Percentiles rank a stretch among this genome's conserved stretches.
phyloP scores from a whole-genome alignment of 768 basidiomycete genomes.

The Suillus cothurnatus region DNA sequence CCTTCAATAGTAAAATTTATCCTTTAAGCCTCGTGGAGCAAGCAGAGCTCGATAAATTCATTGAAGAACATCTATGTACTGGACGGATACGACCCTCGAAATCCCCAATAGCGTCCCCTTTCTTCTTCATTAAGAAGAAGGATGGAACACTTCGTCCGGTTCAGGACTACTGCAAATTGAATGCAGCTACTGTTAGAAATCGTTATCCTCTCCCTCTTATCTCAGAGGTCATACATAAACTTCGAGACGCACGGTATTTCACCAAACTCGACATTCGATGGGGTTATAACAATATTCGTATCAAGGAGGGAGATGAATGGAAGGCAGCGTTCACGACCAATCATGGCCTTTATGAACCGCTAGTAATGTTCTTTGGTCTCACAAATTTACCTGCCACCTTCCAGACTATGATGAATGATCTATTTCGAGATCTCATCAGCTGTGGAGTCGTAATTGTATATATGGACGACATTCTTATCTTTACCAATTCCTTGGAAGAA shows the following conservation, averaged over 20 bases:
- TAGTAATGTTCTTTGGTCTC: slow-evolving; percentile 20
- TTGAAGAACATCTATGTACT: slow-evolving; percentile 22
- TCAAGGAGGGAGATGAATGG: slow-evolving; percentile 31
- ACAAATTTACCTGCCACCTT: slow-evolving; percentile 43
- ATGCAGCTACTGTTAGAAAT: slow-evolving; percentile 28
- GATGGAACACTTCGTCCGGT: slow-evolving; percentile 31
- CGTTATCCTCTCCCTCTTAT: slow-evolving; percentile 27
- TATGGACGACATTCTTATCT: slow-evolving; percentile 46
- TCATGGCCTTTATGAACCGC: slow-evolving; percentile 27
- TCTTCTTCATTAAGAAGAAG: slow-evolving; percentile 30
- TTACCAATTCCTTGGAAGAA: slow-evolving; percentile 26
- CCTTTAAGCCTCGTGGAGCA: no score
- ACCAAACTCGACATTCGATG: slow-evolving; percentile 32
- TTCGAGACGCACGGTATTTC: slow-evolving; percentile 21
- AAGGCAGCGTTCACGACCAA: slow-evolving; percentile 36
- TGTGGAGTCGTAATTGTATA: slow-evolving; percentile 39
- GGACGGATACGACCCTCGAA: slow-evolving; percentile 23
- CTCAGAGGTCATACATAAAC: slow-evolving; percentile 23
- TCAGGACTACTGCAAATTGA: slow-evolving; percentile 36
- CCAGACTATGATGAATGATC: slow-evolving; percentile 33
- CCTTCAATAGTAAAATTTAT: not conserved
- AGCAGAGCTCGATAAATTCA: slow-evolving; percentile 20
- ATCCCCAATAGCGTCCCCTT: slow-evolving; percentile 21
- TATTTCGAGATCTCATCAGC: slow-evolving; percentile 25
- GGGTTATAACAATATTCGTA: slow-evolving; percentile 36